phyloP scores from a whole-genome alignment of 2,329 filamentous ascomycete species.

The Phaeomoniella chlamydospora region DNA sequence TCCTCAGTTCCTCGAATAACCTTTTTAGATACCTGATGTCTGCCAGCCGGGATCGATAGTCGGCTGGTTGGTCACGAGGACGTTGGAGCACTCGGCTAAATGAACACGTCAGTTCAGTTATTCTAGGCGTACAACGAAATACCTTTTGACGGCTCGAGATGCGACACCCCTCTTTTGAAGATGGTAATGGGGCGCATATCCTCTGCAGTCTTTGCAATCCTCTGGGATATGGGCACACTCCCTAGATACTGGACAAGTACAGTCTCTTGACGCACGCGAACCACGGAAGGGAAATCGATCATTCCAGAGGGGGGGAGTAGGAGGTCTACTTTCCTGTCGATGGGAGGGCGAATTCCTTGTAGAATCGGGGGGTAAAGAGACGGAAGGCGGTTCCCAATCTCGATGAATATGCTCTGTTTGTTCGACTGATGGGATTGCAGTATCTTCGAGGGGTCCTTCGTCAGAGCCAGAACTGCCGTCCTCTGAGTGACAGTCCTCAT shows the following conservation, averaged over 20 bases:
- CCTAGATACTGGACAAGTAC: background rate
- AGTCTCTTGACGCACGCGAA: conserved; percentile 1
- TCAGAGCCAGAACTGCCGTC: too few species aligned
- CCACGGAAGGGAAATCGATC: background rate
- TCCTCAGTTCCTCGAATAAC: background rate
- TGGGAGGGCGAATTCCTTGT: background rate
- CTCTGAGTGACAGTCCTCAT: too few species aligned
- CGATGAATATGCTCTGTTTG: too few species aligned
- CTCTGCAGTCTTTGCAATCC: conserved; percentile 1
- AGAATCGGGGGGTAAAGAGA: background rate
- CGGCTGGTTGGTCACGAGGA: background rate
- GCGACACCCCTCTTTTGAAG: too few species aligned
- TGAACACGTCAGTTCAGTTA: too few species aligned
- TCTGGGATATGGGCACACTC: conserved; percentile 1
- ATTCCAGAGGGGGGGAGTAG: background rate
- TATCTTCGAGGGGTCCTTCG: too few species aligned
- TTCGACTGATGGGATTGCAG: too few species aligned
- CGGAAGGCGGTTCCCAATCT: background rate
- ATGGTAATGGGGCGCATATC: background rate
- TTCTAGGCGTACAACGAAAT: too few species aligned
- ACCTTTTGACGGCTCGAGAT: too few species aligned
- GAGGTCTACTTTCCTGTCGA: background rate
- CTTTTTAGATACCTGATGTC: background rate
- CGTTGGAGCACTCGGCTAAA: too few species aligned
- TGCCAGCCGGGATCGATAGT: background rate